These are phyloP conservation scores for Rhodamnia argentea DNA, from an alignment of 345 rosid genomes.

Conservation along the genomic window DNA sequence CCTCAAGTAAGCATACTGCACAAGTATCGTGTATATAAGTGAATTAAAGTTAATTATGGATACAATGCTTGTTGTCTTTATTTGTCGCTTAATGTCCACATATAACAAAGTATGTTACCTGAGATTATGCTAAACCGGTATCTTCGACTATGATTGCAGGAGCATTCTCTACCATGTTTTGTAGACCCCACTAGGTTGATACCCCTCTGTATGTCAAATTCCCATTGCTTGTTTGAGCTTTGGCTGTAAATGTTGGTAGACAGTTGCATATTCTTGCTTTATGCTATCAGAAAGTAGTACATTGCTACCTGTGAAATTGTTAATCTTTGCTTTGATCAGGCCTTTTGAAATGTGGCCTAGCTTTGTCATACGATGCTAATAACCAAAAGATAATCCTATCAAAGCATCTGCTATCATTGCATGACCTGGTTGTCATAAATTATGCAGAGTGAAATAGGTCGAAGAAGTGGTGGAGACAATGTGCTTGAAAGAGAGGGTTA, in stretches of 20 bases:
- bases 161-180: background rate
- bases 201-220: background rate
- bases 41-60: background rate
- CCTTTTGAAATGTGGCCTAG: background rate
- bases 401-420: background rate
- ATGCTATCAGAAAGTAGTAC: background rate
- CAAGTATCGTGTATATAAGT: background rate
- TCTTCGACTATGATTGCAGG: background rate
- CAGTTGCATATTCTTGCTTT: background rate
- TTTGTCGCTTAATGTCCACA: background rate
- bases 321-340: background rate
- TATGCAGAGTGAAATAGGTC: conserved; percentile 91
- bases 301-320: background rate
- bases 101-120: background rate
- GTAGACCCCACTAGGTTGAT: background rate
- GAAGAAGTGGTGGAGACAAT: conserved; percentile 96
- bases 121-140: background rate
- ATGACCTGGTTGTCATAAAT: conserved; percentile 7
- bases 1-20: background rate
- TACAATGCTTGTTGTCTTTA: background rate
- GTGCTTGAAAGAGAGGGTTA: conserved; percentile 99
- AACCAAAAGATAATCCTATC: background rate
- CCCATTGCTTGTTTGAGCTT: background rate
- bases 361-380: background rate
- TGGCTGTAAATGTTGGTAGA: background rate